phyloP scores from a whole-genome alignment of 2,329 filamentous ascomycete genomes.

The Chalaropsis thielavioides region DNA sequence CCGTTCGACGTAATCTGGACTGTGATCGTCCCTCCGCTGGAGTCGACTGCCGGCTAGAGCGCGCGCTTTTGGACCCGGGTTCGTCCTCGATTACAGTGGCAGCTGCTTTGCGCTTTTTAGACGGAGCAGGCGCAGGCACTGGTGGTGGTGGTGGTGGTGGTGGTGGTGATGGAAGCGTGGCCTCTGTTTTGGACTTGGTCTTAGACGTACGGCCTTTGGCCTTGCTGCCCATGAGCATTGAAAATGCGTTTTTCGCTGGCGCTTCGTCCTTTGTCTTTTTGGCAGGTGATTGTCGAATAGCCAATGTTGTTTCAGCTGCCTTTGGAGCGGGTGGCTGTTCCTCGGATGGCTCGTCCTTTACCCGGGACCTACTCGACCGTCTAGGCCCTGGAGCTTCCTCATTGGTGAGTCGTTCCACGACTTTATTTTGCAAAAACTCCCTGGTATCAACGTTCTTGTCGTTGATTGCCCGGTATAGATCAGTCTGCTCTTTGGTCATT shows the following conservation, averaged over 20 bases:
- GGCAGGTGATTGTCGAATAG: not conserved
- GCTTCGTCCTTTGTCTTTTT: slow-evolving; percentile 16
- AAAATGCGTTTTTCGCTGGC: slow-evolving; percentile 33
- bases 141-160: not conserved
- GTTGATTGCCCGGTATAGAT: slow-evolving; percentile 59
- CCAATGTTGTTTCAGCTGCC: not conserved
- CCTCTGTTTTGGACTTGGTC: not conserved
- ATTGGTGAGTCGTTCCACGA: slow-evolving; percentile 44
- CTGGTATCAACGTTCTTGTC: slow-evolving; percentile 47
- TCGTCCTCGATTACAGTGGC: slow-evolving; percentile 24
- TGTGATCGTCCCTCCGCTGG: slow-evolving; percentile 44
- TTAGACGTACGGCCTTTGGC: not conserved
- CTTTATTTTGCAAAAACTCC: slow-evolving; percentile 70
- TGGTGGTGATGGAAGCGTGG: not conserved
- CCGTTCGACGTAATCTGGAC: slow-evolving; percentile 25
- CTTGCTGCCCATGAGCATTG: slow-evolving; percentile 35
- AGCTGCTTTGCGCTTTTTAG: slow-evolving; percentile 22
- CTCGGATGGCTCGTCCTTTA: slow-evolving; percentile 4
- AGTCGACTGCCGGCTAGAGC: slow-evolving; percentile 61
- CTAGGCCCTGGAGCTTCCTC: slow-evolving; percentile 9
- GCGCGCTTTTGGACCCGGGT: slow-evolving; percentile 49
- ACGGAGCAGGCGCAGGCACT: not conserved
- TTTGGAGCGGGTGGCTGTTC: not conserved
- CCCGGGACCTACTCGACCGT: not conserved
- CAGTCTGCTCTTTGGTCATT: slow-evolving; percentile 77